Percentiles rank a stretch among this genome's conserved stretches.
Conservation (phyloP, 1,139 yeast genomes). For the Pichia sp. region DNA sequence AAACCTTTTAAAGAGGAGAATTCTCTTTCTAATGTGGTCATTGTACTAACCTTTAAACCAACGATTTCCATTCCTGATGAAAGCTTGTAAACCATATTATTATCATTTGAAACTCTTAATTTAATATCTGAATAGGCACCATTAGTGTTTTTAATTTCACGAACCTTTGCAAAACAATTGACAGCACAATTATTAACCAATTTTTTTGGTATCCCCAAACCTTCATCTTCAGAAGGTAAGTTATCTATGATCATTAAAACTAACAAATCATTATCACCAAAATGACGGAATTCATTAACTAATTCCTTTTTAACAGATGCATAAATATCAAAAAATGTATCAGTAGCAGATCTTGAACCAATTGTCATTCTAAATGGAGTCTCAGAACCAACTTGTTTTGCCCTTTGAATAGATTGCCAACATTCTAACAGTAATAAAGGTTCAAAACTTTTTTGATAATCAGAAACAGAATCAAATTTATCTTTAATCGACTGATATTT, state of each 20-base stretch:
- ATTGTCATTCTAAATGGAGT: conserved; percentile 61
- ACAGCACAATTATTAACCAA: conserved; percentile 15
- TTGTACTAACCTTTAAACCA: conserved; percentile 71
- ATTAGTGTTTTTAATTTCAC: conserved; percentile 60
- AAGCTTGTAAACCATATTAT: conserved; percentile 44
- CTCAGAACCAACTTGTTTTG: conserved; percentile 59
- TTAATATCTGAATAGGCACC: conserved; percentile 69
- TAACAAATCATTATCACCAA: conserved; percentile 69
- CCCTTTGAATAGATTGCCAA: conserved; percentile 84
- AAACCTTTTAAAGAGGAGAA: conserved; percentile 77
- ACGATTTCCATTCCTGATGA: conserved; percentile 59
- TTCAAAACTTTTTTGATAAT: conserved; percentile 62
- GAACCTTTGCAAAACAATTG: conserved; percentile 72
- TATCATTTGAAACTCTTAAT: conserved; percentile 48
- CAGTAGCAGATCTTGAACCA: conserved; percentile 79
- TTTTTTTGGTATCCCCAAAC: conserved; percentile 17
- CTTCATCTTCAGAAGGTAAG: conserved; percentile 18
- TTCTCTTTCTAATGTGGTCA: conserved; percentile 93
- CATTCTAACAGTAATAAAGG: conserved; percentile 85
- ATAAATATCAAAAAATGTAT: conserved; percentile 82
- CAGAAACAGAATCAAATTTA: conserved; percentile 48
- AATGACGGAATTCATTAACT: conserved; percentile 45
- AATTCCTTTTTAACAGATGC: conserved; percentile 59
- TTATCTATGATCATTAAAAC: conserved; percentile 51
- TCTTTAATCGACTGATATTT: conserved; percentile 35